These are phyloP conservation scores for Coniophora puteana DNA, from an alignment of 1,284 basidiomycete genomes.

Conservation along the genomic window DNA sequence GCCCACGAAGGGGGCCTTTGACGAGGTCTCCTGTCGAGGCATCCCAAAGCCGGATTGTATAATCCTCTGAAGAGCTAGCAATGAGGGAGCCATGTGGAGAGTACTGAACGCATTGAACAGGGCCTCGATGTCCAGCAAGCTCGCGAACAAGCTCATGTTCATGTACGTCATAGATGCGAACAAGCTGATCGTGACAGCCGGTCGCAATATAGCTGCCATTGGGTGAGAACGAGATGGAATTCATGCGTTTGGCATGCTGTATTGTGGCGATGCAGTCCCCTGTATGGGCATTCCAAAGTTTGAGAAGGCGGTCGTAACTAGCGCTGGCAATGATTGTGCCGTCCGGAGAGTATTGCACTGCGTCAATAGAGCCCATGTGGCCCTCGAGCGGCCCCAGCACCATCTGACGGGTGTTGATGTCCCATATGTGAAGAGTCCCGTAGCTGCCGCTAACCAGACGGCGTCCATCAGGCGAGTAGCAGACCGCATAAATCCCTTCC, in stretches of 20 bases:
- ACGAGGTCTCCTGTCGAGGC: slow-evolving; percentile 25
- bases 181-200: slow-evolving; percentile 5
- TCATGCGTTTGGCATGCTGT: neutral
- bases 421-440: too few species aligned
- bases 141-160: too few species aligned
- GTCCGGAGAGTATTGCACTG: slow-evolving; percentile 8
- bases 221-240: slow-evolving; percentile 8
- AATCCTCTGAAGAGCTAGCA: slow-evolving; percentile 26
- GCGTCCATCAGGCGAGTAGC: slow-evolving; percentile 5
- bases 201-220: slow-evolving; percentile 5
- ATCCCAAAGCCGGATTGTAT: slow-evolving; percentile 36
- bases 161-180: slow-evolving; percentile 9
- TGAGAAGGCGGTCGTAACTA: slow-evolving; percentile 1
- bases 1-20: slow-evolving; percentile 5
- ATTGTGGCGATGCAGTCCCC: neutral
- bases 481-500: slow-evolving; percentile 1
- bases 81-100: slow-evolving; percentile 21
- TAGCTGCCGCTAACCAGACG: neutral
- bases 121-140: too few species aligned
- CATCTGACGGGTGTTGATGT: slow-evolving; percentile 2
- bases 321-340: neutral
- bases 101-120: too few species aligned
- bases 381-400: neutral
- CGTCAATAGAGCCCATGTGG: neutral
- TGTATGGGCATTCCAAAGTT: slow-evolving; percentile 8